Evolutionary conservation across 2,329 filamentous ascomycete genomes (phyloP), one percentile per base, ranked within the genome.

Genomic region (Clarireedia hainanense): DNA sequence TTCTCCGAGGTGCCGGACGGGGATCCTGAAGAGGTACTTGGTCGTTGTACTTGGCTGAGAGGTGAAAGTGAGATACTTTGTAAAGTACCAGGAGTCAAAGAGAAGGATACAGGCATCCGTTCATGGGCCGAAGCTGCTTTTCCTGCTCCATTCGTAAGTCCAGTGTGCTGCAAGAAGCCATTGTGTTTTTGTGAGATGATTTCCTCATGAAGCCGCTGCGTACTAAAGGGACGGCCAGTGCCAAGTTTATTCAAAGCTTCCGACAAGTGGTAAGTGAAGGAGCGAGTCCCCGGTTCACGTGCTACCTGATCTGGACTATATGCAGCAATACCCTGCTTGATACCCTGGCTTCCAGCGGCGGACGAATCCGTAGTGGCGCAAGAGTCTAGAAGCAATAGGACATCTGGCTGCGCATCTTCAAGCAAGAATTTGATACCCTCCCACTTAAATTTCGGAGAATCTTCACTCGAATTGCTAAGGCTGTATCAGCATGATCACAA

Each of bases 271-370:
- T 74, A 75, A 0, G 81, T 84, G 60, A 86, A 85, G 1, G 80
- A 80, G 43, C 73, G 74, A n/a, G 74, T 68, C n/a, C 72, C 68
- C 26, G 72, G 66, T 36, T 78, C 76, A 40, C 72, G 70, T 10
- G 68, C 65, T 51, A 69, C 72, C 55, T 77, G 75, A n/a, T 83
- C 81, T 6, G 76, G 73, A 1, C 73, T 75, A 62, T 74, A 79
- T n/a, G 81, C 80, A 5, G 82, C 81, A 61, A 86, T 83, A 46
- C 77, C 76, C 66, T 86, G 81, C 67, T 85, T 86, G 20, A 77
- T 70, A 27, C 80, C 81, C 62, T 79, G 75, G 57, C 76, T 78
- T 24, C 78, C 77, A 4, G 75, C 71, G 50, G 75, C 69, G 1
- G 76, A 71, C 10, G 73, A 71, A 58, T 84, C 78, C 30, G 75